phyloP scores from a whole-genome alignment of 2,329 filamentous ascomycete genomes.

The Monosporascus sp. region DNA sequence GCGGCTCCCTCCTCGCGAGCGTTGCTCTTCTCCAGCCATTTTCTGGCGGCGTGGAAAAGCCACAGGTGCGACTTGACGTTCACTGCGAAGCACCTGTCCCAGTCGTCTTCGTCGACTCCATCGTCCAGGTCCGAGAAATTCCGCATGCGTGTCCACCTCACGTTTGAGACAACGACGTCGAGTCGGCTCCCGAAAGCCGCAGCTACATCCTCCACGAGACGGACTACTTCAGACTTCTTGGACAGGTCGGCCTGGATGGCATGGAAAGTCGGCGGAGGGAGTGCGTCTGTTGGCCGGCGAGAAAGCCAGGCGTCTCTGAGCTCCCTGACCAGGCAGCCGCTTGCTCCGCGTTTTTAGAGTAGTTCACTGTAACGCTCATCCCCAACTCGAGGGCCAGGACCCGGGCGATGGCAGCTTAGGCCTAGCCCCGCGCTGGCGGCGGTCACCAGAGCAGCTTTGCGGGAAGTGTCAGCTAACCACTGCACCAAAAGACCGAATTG shows the following conservation, averaged over 20 bases:
- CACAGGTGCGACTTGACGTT: slow-evolving; percentile 60
- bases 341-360: slow-evolving; percentile 54
- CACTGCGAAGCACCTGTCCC: slow-evolving; percentile 54
- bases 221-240: slow-evolving; percentile 50
- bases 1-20: slow-evolving; percentile 32
- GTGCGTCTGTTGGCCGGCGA: slow-evolving; percentile 19
- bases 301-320: slow-evolving; percentile 42
- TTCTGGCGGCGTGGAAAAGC: slow-evolving; percentile 50
- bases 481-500: too few species aligned
- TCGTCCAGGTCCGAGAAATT: slow-evolving; percentile 44
- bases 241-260: slow-evolving; percentile 64
- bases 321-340: slow-evolving; percentile 54
- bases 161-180: slow-evolving; percentile 76
- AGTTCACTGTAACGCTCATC: slow-evolving; percentile 72
- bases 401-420: slow-evolving; percentile 57
- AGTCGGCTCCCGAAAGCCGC: slow-evolving; percentile 41
- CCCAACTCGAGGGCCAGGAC: slow-evolving; percentile 51
- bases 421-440: slow-evolving; percentile 63
- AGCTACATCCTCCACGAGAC: slow-evolving; percentile 39
- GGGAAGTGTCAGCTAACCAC: too few species aligned
- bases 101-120: slow-evolving; percentile 51
- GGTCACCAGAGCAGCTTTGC: slow-evolving; percentile 38
- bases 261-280: slow-evolving; percentile 26
- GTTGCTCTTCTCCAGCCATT: slow-evolving; percentile 39
- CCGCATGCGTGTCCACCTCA: slow-evolving; percentile 48